Evolutionary conservation across 2,329 filamentous ascomycete genomes (phyloP), one percentile per base, ranked within the genome.

Genomic region (Helotiales sp.): DNA sequence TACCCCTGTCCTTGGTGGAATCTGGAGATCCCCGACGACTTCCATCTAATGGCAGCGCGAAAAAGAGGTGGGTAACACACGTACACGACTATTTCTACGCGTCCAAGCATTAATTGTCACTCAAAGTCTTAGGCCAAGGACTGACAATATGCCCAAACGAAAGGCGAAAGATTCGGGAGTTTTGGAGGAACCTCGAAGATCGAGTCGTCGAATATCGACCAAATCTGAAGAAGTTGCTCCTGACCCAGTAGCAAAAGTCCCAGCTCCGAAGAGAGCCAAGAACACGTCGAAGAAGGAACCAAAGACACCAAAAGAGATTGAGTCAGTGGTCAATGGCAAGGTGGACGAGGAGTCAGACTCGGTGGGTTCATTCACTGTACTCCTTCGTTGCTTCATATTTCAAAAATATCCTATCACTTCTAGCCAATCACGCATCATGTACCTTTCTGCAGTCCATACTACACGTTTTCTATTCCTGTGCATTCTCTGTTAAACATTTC

Each of bases 111-210:
- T 30, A 22, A 20, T 45, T 22, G 2, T 28, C 15, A 43, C 8
- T 60, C 17, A 4, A 6, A 22, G 37, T 20, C 22, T 28, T 15
- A 43, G 32, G 32, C 20, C 50, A 26, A 24, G 54, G 30, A 49
- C 26, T 30, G 13, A 26, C 57, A 64, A 24, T 6, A 75, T 76
- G 75, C 67, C 67, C 11, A 76, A 77, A 70, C 64, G 75, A 61
- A 76, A 76, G 64, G 70, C 70, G 45, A 71, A 71, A 59, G 67
- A 75, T 11, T 13, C 70, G 28, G 72, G 47, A 17, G 62, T 52
- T n/a, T 63, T 20, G 17, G 49, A 70, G 17, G 67, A 70, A 57
- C 72, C 71, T 32, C 70, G 75, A 64, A 63, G 75, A 61, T 74
- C 75, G 6, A 73, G 70, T 67, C 72, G 75, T 11, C 66, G 68